Conservation (phyloP, 148 eudicot genomes). For the Cornus florida region DNA sequence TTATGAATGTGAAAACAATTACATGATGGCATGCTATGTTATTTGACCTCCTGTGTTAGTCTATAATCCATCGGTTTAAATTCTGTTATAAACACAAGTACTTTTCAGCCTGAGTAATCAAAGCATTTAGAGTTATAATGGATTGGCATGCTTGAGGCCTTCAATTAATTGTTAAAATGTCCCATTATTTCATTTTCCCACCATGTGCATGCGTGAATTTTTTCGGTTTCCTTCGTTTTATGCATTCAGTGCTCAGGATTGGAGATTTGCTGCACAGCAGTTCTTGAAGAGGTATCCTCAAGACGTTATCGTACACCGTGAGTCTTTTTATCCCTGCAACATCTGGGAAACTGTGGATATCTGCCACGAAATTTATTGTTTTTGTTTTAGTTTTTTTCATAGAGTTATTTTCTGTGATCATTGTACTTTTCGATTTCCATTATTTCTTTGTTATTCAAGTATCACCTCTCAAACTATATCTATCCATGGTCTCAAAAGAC, state of each 20-base stretch:
- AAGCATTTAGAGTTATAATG: neutral
- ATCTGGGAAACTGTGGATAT: neutral
- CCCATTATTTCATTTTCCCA: neutral
- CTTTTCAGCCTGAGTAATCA: neutral
- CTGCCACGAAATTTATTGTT: neutral
- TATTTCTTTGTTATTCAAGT: neutral
- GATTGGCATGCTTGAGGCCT: neutral
- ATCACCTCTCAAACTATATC: too few relatives aligned
- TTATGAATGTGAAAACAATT: constrained; percentile 2
- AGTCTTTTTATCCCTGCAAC: constrained; percentile 21
- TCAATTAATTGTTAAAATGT: neutral
- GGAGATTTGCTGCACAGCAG: constrained; percentile 91
- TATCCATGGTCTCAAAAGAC: neutral
- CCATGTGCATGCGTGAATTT: neutral
- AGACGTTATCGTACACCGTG: constrained; percentile 80
- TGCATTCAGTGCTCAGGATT: constrained; percentile 66
- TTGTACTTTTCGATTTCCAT: neutral
- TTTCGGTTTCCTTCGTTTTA: neutral
- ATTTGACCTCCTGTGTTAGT: neutral
- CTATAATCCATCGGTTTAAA: neutral
- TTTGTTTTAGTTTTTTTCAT: neutral
- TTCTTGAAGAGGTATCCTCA: constrained; percentile 72
- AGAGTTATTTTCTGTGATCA: neutral
- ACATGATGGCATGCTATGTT: neutral
- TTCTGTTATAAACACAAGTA: neutral